Conservation (phyloP, 345 rosid genomes). For the Bruguiera gymnorhiza region DNA sequence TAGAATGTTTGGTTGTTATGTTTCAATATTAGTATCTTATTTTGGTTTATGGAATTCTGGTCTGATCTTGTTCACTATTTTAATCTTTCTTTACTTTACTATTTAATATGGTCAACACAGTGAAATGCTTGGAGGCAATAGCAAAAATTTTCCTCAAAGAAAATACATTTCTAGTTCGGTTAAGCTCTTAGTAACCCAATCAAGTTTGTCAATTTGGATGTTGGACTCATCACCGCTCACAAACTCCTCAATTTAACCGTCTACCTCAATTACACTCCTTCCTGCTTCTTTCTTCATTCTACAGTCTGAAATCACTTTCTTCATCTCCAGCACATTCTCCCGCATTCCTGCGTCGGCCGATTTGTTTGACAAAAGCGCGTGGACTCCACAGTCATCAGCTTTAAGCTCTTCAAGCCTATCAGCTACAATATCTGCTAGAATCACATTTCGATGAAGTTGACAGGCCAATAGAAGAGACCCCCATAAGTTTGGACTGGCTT, state of each 20-base stretch:
- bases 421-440: conserved; percentile 10
- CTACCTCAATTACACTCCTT: conserved; percentile 26
- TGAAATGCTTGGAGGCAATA: too few species aligned
- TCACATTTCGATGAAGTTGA: conserved; percentile 23
- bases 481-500: conserved; percentile 29
- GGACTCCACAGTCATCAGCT: conserved; percentile 28
- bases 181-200: too few species aligned
- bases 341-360: conserved; percentile 15
- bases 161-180: too few species aligned
- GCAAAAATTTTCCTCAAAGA: too few species aligned
- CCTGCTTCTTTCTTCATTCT: conserved; percentile 32
- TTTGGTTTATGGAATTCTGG: too few species aligned
- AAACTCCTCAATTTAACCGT: conserved; percentile 26
- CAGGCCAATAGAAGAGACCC: conserved; percentile 36
- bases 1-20: too few species aligned
- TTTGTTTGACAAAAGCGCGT: conserved; percentile 26
- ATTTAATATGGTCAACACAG: too few species aligned
- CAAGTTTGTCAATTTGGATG: conserved; percentile 3
- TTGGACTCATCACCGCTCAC: conserved; percentile 23
- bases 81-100: too few species aligned
- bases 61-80: too few species aligned
- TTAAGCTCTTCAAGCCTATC: conserved; percentile 28
- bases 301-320: not conserved
- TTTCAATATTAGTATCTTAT: too few species aligned
- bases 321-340: not conserved